Conservation (phyloP, 306 rosid species). For the Benincasa hispida region DNA sequence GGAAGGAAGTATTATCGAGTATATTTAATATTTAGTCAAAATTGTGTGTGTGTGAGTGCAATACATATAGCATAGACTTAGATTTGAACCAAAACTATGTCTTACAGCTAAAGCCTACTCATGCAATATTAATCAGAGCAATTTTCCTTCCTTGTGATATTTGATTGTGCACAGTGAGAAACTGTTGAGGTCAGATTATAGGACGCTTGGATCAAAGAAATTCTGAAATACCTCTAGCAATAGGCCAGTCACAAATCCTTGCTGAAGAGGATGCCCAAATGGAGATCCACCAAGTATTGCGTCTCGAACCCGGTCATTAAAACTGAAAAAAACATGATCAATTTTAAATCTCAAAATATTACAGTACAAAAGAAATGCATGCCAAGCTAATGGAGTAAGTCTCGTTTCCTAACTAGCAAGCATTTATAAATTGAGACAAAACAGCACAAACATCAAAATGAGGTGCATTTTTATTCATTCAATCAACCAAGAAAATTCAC, state of each 20-base stretch:
- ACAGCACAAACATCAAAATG: neutral
- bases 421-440: neutral
- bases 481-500: neutral
- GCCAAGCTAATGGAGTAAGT: neutral
- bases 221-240: constrained; percentile 46
- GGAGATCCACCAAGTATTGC: constrained; percentile 95
- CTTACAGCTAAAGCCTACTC: neutral
- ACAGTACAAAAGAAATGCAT: constrained; percentile 8
- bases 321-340: constrained; percentile 36
- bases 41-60: too few relatives aligned
- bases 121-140: neutral
- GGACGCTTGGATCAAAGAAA: neutral
- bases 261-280: constrained; percentile 92
- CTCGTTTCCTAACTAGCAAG: neutral
- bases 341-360: neutral
- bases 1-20: neutral
- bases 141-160: neutral
- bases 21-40: neutral
- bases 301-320: constrained; percentile 92
- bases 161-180: neutral
- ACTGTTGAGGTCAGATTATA: neutral
- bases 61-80: neutral
- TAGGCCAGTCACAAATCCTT: constrained; percentile 89
- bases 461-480: neutral
- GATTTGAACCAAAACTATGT: neutral